Conservation (phyloP, 2,329 filamentous ascomycete species). For the Colletotrichum euphorbiae region DNA sequence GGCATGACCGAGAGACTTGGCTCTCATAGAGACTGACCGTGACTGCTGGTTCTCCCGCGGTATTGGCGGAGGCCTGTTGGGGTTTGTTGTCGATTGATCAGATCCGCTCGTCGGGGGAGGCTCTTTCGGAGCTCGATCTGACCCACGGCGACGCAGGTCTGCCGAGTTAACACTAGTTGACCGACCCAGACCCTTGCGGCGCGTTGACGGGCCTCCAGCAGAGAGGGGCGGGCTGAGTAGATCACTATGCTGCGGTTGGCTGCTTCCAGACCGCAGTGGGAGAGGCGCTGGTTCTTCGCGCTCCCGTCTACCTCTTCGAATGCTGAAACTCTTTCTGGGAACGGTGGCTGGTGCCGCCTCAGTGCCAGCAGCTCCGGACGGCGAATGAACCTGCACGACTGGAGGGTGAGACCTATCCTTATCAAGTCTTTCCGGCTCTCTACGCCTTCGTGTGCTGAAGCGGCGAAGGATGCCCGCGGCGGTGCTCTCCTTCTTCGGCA, state of each 20-base stretch:
- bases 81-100: constrained; percentile 75
- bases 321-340: constrained; percentile 87
- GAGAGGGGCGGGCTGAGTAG: constrained; percentile 79
- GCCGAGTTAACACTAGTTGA: constrained; percentile 94
- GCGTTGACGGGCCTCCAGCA: constrained; percentile 68
- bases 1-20: constrained; percentile 90
- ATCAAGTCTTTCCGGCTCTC: constrained; percentile 72
- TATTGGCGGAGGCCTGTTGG: constrained; percentile 63
- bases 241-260: constrained; percentile 80
- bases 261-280: constrained; percentile 67
- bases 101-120: constrained; percentile 82
- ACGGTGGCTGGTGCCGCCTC: constrained; percentile 61
- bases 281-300: constrained; percentile 61
- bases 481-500: constrained; percentile 85
- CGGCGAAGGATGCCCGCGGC: constrained; percentile 86
- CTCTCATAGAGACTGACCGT: constrained; percentile 74
- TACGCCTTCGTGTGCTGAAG: constrained; percentile 87
- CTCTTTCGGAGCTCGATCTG: constrained; percentile 66
- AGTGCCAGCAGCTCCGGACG: constrained; percentile 65
- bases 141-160: constrained; percentile 76
- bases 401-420: constrained; percentile 77
- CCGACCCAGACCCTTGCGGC: constrained; percentile 79
- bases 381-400: constrained; percentile 81
- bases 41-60: constrained; percentile 64
- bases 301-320: constrained; percentile 70